These are phyloP conservation scores for Candida oleophila DNA, from an alignment of 805 yeast species.

Conservation along the genomic window DNA sequence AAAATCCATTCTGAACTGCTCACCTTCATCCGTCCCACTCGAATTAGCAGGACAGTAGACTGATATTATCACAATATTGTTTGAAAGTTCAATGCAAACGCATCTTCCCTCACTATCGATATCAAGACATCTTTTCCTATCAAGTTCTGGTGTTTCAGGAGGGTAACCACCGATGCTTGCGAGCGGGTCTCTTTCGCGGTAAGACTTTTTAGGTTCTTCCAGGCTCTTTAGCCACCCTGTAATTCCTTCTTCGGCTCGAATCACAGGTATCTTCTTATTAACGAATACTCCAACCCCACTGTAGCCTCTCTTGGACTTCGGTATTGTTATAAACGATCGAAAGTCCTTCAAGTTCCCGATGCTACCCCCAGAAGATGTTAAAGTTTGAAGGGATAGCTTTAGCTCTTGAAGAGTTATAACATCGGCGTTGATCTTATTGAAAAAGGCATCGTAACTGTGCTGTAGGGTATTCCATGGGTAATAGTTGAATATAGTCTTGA, in stretches of 20 bases:
- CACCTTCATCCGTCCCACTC: constrained; percentile 64
- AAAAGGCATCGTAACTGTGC: constrained; percentile 41
- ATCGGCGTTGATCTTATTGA: constrained; percentile 63
- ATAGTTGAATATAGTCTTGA: constrained; percentile 75
- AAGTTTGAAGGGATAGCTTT: constrained; percentile 45
- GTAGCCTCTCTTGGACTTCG: constrained; percentile 73
- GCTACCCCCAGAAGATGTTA: constrained; percentile 29
- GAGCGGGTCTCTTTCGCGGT: constrained; percentile 17
- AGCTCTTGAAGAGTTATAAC: constrained; percentile 85
- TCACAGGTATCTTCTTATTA: constrained; percentile 48
- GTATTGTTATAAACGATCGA: constrained; percentile 66
- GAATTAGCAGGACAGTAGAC: constrained; percentile 95
- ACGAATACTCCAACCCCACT: constrained; percentile 89
- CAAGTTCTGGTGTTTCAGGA: constrained; percentile 23
- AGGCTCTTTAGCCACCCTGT: constrained; percentile 56
- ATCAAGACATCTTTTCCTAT: constrained; percentile 15
- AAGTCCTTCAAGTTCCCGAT: constrained; percentile 57
- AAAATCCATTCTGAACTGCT: constrained; percentile 55
- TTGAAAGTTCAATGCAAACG: constrained; percentile 68
- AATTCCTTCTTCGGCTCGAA: constrained; percentile 87
- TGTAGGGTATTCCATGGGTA: constrained; percentile 71
- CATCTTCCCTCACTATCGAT: constrained; percentile 87
- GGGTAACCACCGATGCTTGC: constrained; percentile 73
- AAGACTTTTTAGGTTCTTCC: not conserved
- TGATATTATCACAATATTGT: constrained; percentile 58